Base-by-base conservation (phyloP, 495 filamentous ascomycete genomes). In the Penicillium goetzii region DNA sequence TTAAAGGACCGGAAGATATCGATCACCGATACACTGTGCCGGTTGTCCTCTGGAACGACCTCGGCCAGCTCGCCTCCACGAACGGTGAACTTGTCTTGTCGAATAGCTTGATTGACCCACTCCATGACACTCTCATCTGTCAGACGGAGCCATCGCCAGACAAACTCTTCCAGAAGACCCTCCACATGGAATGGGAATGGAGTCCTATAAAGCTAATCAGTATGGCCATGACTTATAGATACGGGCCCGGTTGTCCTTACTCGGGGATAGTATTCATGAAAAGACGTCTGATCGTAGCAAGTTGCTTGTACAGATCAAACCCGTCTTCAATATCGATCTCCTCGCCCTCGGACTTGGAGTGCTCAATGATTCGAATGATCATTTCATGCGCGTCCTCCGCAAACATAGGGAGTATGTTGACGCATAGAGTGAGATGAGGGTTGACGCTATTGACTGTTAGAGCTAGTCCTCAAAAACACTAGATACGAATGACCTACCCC, bases 1-100 rank as follows among this genome's bases (percentile, higher is more conserved):
- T 94, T 94, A 80, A 97, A 97, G 2, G 93, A 89, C 60, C 90
- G 87, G 74, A 97, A 98, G 38, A 97, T 90, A 77, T 99, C 96
- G 53, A 97, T 90, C 4, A 95, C 87, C 25, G 92, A 97, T 49
- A 92, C 86, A 71, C 94, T 97, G 74, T 98, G 96, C 23, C 95
- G 85, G 72, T 94, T 87, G 25, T 93, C 89, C 70, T 97, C 93
- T 11, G 83, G 86, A 0, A 89, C 84, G 15, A 88, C 81, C 12
- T 86, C 81, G 0, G 84, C 81, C 4, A 81, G 72, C 60, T 85
- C 76, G 41, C 89, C 83, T 8, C 81, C 81, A 38, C 90, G 82
- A 53, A 95, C 85, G 55, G 81, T 80, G 72, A 97, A 98, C 40
- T 82, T 72, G 74, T 99, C 96, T 69, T 95, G 90, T 75, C 90